phyloP scores from a whole-genome alignment of 2,329 filamentous ascomycete genomes.

The Rosellinia necatrix region DNA sequence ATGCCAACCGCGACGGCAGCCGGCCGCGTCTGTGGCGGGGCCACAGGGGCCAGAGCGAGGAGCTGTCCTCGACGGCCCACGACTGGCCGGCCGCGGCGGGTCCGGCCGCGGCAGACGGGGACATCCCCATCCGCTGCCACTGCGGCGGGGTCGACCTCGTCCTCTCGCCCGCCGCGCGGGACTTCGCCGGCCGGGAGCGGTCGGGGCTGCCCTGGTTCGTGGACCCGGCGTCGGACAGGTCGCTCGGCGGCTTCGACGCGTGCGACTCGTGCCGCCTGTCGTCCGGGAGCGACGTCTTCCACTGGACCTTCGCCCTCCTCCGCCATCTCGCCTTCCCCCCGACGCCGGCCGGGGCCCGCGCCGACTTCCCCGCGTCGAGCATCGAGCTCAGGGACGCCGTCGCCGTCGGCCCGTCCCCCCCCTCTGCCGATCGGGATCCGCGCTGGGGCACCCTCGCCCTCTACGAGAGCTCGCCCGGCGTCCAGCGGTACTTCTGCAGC shows the following conservation, averaged over 20 bases:
- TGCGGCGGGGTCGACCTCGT: constrained; percentile 52
- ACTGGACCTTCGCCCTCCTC: constrained; percentile 52
- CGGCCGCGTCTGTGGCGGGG: constrained; percentile 37
- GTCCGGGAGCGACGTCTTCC: constrained; percentile 48
- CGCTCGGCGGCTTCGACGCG: constrained; percentile 46
- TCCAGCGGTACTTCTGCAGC: constrained; percentile 55
- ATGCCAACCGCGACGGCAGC: constrained; percentile 40
- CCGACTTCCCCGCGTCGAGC: constrained; percentile 39
- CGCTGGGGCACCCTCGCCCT: constrained; percentile 49
- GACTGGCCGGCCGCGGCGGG: constrained; percentile 6
- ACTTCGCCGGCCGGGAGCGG: constrained; percentile 34
- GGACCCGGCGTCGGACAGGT: constrained; percentile 49
- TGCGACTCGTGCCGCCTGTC: constrained; percentile 54
- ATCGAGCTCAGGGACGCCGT: constrained; percentile 44
- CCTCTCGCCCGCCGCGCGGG: constrained; percentile 40
- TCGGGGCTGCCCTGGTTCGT: constrained; percentile 49
- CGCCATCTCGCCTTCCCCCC: constrained; percentile 44
- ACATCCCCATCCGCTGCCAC: constrained; percentile 49
- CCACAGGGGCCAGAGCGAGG: constrained; percentile 29
- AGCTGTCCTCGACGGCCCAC: constrained; percentile 41
- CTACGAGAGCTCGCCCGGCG: constrained; percentile 49
- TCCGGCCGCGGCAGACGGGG: constrained; percentile 5
- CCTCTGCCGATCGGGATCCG: constrained; percentile 36
- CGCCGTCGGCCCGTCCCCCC: constrained; percentile 6
- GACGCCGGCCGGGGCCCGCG: background rate